phyloP scores from a whole-genome alignment of 1,139 yeast species.

The Nakaseomyces delphensis region DNA sequence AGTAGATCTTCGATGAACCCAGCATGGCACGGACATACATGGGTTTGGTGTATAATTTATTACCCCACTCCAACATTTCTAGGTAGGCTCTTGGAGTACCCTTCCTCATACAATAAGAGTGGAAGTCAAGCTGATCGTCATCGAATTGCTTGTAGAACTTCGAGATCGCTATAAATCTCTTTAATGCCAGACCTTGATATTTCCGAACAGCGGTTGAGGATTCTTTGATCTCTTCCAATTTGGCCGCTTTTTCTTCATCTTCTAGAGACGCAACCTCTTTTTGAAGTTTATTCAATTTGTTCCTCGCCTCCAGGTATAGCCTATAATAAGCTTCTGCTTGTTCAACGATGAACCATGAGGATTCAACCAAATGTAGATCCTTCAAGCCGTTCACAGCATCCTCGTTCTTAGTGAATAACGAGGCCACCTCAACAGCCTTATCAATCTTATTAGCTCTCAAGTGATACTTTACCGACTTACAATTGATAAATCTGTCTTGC shows the following conservation, averaged over 20 bases:
- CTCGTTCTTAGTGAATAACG: constrained; percentile 80
- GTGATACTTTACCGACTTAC: constrained; percentile 77
- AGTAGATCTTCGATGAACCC: constrained; percentile 56
- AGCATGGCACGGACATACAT: constrained; percentile 59
- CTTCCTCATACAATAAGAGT: constrained; percentile 79
- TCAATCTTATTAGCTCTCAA: constrained; percentile 73
- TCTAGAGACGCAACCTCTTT: constrained; percentile 25
- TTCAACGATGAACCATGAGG: constrained; percentile 79
- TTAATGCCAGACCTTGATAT: constrained; percentile 64
- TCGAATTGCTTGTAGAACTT: constrained; percentile 62
- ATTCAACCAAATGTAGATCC: constrained; percentile 85
- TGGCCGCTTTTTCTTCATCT: constrained; percentile 10
- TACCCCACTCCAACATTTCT: constrained; percentile 75
- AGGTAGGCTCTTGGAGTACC: constrained; percentile 85
- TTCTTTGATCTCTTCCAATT: constrained; percentile 21
- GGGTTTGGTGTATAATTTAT: constrained; percentile 58
- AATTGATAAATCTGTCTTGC: constrained; percentile 86
- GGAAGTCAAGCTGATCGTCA: constrained; percentile 90
- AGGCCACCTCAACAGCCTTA: constrained; percentile 64
- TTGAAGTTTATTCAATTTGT: constrained; percentile 28
- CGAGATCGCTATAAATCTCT: constrained; percentile 62
- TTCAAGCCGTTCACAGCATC: constrained; percentile 69
- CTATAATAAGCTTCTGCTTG: constrained; percentile 75
- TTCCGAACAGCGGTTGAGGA: constrained; percentile 26
- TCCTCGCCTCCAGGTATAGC: constrained; percentile 29